These are phyloP conservation scores for Linum usitatissimum DNA, from an alignment of 345 rosid genomes.

Conservation along the genomic window DNA sequence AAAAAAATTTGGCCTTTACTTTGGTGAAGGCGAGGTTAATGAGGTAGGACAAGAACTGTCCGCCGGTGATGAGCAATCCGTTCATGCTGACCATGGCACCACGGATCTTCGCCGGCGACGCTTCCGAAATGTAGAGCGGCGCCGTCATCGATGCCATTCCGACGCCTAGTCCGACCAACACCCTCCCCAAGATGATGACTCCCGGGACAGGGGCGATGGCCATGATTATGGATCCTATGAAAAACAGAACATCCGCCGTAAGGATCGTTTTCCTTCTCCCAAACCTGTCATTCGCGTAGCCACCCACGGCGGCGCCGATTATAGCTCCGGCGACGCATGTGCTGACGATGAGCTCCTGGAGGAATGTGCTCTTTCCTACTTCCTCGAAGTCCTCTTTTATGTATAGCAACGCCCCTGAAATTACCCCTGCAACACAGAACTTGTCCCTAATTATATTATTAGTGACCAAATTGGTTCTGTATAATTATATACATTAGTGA, in stretches of 20 bases:
- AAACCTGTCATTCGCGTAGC: slow-evolving; percentile 61
- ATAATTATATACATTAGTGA: not conserved
- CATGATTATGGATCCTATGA: slow-evolving; percentile 62
- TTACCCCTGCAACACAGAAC: slow-evolving; percentile 43
- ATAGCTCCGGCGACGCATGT: slow-evolving; percentile 88
- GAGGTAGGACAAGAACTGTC: slow-evolving; percentile 72
- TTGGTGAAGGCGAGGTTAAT: slow-evolving; percentile 69
- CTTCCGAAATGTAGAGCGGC: slow-evolving; percentile 85
- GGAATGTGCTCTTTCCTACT: slow-evolving; percentile 54
- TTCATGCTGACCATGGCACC: slow-evolving; percentile 88
- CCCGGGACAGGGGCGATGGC: slow-evolving; percentile 59
- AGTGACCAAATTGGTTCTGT: not conserved
- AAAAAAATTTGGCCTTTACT: slow-evolving; percentile 18
- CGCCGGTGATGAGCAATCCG: slow-evolving; percentile 74
- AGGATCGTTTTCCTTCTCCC: slow-evolving; percentile 61
- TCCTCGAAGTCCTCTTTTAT: slow-evolving; percentile 58
- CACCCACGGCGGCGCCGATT: slow-evolving; percentile 72
- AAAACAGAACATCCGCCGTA: slow-evolving; percentile 50
- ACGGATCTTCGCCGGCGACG: slow-evolving; percentile 79
- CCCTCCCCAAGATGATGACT: slow-evolving; percentile 59
- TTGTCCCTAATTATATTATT: not conserved
- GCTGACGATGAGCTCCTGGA: slow-evolving; percentile 78
- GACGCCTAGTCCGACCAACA: slow-evolving; percentile 80
- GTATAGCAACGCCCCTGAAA: slow-evolving; percentile 81
- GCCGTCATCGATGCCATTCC: slow-evolving; percentile 98